Conservation (phyloP, 441 rosid species). For the Brassica hybrid region DNA sequence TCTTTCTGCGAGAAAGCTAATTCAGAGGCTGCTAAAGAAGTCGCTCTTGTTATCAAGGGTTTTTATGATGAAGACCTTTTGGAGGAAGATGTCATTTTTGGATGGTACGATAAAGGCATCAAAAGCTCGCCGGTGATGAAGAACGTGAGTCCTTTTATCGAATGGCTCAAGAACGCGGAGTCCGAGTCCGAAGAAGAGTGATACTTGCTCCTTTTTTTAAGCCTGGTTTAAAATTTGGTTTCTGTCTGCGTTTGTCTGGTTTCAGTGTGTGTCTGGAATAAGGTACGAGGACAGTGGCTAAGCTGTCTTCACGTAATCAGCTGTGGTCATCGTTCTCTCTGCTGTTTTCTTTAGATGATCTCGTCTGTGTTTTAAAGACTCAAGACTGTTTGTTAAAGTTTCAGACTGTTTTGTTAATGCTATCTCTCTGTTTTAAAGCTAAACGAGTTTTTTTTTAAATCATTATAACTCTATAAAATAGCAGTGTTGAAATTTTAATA, state of each 20-base stretch:
- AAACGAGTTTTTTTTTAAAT: no score
- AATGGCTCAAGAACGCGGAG: slow-evolving; percentile 73
- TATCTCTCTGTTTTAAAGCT: no score
- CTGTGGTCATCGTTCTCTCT: no score
- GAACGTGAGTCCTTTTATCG: slow-evolving; percentile 57
- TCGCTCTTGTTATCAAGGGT: slow-evolving; percentile 58
- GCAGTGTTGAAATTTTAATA: no score
- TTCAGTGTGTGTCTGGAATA: no score
- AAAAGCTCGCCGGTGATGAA: slow-evolving; percentile 56
- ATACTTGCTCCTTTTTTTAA: neutral
- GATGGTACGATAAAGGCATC: slow-evolving; percentile 56
- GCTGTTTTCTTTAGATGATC: no score
- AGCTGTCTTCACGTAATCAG: no score
- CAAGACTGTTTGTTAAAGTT: no score
- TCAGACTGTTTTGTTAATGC: no score
- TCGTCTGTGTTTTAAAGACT: no score
- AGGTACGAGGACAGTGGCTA: no score
- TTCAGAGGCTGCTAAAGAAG: slow-evolving; percentile 52
- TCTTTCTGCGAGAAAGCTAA: slow-evolving; percentile 46
- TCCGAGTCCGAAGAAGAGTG: slow-evolving; percentile 67
- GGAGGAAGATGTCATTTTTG: slow-evolving; percentile 61
- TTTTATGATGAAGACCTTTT: slow-evolving; percentile 61
- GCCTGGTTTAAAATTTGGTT: neutral
- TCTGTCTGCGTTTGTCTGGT: slow-evolving; percentile 10
- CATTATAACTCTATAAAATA: no score